Base-by-base conservation (phyloP, 106 monocot species). In the Platanthera guangdongensis region DNA sequence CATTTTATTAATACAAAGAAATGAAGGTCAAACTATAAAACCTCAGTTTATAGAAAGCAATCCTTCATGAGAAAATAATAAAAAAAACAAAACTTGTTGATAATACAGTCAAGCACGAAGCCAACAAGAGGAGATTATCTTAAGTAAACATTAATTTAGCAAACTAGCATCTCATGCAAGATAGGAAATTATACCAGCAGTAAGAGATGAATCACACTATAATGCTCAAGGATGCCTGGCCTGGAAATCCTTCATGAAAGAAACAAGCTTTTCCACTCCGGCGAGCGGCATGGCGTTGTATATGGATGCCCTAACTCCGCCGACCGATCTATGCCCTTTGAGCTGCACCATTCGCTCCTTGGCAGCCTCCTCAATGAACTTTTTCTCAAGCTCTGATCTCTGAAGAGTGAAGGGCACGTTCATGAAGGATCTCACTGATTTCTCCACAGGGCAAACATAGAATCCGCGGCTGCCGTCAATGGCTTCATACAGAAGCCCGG, bases 221-320 rank as follows among this genome's bases (percentile, higher is more conserved):
- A 18, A 5, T 51, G 22, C 51, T 72, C 72, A 72, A 50, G 72
- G 86, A 79, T 97, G 74, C 82, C 93, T 97, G 25, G 85, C 84
- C 81, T 97, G 97, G 83, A 97, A 97, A 84, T 97, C 89, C 85
- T 92, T 94, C 97, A 97, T 94, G 89, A 97, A 97, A 10, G 91
- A 85, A 54, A 97, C 97, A 47, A 97, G 87, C 89, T 97, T 97
- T 82, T 97, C 74, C 22, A 90, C 92, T 0, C 94, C 93, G 10
- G 82, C 91, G 30, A 97, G 74, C 0, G 94, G 97, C 97, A 97
- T 97, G 0, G 97, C 97, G 25, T 97, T 97, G 75, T 97, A 97
- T 49, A 97, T 94, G 9, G 97, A 97, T 47, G 97, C 97, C 0
- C 97, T 82, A 52, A 97, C 84, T 25, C 97, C 97, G 1, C 97